These are phyloP conservation scores for Xylaria sp. DNA, from an alignment of 495 filamentous ascomycete genomes.

Conservation along the genomic window DNA sequence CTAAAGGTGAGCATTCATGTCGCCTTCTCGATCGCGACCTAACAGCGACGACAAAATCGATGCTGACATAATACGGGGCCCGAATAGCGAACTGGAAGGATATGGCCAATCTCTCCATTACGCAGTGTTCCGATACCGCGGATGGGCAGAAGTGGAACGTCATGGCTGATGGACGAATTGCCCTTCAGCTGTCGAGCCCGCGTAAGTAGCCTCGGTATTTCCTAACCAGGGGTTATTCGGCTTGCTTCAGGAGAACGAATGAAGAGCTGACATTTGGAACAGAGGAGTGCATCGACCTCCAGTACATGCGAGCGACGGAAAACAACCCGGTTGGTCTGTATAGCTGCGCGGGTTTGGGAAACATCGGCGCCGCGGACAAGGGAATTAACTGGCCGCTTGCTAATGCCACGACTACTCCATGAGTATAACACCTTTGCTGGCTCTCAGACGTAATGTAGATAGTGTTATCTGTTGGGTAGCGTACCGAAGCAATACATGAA, in stretches of 20 bases:
- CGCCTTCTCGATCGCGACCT: neutral
- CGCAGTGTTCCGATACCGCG: constrained; percentile 50
- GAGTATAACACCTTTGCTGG: neutral
- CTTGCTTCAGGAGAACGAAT: neutral
- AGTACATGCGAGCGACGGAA: constrained; percentile 57
- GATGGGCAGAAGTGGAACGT: constrained; percentile 55
- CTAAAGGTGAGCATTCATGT: constrained; percentile 46
- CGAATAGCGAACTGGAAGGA: constrained; percentile 58
- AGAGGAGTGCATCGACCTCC: constrained; percentile 61
- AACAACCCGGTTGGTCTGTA: constrained; percentile 62
- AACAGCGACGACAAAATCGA: neutral
- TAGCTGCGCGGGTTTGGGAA: constrained; percentile 56
- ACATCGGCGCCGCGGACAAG: constrained; percentile 58
- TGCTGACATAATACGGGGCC: neutral
- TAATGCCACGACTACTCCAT: constrained; percentile 39
- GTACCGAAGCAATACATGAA: neutral
- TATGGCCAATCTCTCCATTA: constrained; percentile 54
- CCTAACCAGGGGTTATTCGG: neutral
- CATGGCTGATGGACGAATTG: constrained; percentile 57
- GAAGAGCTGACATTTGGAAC: constrained; percentile 29
- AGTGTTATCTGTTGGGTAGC: neutral
- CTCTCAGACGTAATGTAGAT: neutral
- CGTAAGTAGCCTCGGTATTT: constrained; percentile 39
- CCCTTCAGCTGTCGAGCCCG: constrained; percentile 49
- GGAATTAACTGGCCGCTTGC: constrained; percentile 61